Percentiles rank a stretch among this genome's conserved stretches.
Conservation (phyloP, 371 early-diverging fungal species). For the Mucor lusitanicus region DNA sequence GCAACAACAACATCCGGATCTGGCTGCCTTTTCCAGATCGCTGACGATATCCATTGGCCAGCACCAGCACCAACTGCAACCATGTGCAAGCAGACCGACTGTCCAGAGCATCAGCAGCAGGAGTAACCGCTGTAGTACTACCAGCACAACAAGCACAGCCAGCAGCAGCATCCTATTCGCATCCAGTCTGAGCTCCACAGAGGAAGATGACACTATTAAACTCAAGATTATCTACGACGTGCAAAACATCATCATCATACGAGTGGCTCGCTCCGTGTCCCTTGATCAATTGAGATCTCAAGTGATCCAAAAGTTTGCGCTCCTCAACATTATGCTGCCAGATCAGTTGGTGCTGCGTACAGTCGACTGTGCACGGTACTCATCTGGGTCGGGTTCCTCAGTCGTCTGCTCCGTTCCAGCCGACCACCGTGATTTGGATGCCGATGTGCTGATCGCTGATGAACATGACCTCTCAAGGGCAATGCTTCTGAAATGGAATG, state of each 20-base stretch:
- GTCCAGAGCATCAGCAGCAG: background rate
- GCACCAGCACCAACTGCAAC: background rate
- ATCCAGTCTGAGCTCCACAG: conserved; percentile 3
- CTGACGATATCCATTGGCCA: background rate
- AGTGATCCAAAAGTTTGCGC: conserved; percentile 16
- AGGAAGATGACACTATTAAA: conserved; percentile 7
- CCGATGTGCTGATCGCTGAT: background rate
- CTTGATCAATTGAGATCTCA: background rate
- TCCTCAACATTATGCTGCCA: conserved; percentile 3
- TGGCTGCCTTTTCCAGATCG: background rate
- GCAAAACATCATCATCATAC: conserved; percentile 15
- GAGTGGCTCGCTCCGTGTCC: conserved; percentile 5
- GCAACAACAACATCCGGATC: background rate
- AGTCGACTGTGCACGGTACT: background rate
- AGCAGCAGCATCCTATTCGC: background rate
- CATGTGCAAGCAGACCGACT: background rate
- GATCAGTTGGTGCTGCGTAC: background rate
- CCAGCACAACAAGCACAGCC: background rate
- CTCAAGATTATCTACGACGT: conserved; percentile 18
- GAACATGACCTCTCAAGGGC: background rate
- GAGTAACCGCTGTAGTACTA: conserved; percentile 1
- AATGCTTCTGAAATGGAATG: conserved; percentile 3
- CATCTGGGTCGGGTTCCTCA: background rate
- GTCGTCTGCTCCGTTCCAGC: background rate
- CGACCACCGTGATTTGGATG: background rate